Evolutionary conservation across 495 filamentous ascomycete species (phyloP).

Genomic region (Hypoxylon fuscum): DNA sequence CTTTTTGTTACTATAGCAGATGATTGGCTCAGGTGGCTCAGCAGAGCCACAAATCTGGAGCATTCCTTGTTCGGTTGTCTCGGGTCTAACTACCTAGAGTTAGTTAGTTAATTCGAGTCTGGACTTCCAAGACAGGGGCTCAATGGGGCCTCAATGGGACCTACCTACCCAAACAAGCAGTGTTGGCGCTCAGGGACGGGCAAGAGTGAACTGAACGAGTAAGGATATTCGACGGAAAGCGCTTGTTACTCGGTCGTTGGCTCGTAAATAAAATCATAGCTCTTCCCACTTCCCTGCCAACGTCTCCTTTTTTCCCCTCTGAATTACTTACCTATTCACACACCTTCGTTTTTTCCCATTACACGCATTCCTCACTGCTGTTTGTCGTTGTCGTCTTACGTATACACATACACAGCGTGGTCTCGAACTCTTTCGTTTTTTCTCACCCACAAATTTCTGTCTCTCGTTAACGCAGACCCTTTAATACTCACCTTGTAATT

Average conservation of each 20-base stretch:
- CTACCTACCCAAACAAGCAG: slow-evolving; percentile 34
- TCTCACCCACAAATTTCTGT: slow-evolving; percentile 25
- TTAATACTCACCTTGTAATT: slow-evolving; percentile 34
- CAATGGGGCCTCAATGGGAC: slow-evolving; percentile 1
- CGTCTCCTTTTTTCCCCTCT: slow-evolving; percentile 22
- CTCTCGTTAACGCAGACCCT: slow-evolving; percentile 37
- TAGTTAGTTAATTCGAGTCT: slow-evolving; percentile 31
- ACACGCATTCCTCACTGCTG: slow-evolving; percentile 26
- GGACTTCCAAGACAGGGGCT: slow-evolving; percentile 31
- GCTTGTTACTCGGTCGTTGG: slow-evolving; percentile 32
- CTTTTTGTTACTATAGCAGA: not conserved
- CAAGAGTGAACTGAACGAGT: slow-evolving; percentile 30
- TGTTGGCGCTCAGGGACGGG: slow-evolving; percentile 7
- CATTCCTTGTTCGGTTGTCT: slow-evolving; percentile 32
- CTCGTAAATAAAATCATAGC: slow-evolving; percentile 40
- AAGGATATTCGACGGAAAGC: slow-evolving; percentile 33
- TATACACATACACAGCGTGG: slow-evolving; percentile 20
- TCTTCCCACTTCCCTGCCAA: slow-evolving; percentile 33
- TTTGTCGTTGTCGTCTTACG: slow-evolving; percentile 21
- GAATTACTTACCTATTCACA: slow-evolving; percentile 20
- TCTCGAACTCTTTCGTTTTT: slow-evolving; percentile 26
- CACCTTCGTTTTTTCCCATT: slow-evolving; percentile 38
- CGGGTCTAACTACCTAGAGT: slow-evolving; percentile 33
- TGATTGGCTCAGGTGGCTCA: slow-evolving; percentile 28
- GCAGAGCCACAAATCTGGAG: slow-evolving; percentile 40